Conservation (phyloP, 2,329 filamentous ascomycete species). For the Stromatinia cepivora region DNA sequence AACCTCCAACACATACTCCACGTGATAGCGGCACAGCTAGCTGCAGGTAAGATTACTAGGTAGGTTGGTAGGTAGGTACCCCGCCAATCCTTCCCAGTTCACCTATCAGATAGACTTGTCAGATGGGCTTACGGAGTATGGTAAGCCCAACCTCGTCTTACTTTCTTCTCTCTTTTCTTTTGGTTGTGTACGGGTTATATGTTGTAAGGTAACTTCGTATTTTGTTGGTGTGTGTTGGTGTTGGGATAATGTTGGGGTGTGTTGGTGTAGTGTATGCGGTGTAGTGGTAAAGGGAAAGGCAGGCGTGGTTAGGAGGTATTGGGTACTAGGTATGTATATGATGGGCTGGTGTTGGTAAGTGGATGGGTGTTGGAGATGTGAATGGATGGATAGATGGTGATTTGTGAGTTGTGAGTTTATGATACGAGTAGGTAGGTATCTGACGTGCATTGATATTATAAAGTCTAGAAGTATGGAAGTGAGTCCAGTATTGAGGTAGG, state of each 20-base stretch:
- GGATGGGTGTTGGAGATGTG: not conserved
- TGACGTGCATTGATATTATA: no score
- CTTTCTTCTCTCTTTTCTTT: no score
- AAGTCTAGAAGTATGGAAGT: no score
- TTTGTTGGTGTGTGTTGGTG: not conserved
- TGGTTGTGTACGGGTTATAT: no score
- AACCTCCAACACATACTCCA: not conserved
- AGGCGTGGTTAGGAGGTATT: not conserved
- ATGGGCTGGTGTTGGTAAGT: not conserved
- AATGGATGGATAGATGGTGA: no score
- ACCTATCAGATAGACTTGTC: not conserved
- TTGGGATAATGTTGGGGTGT: not conserved
- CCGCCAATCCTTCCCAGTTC: slow-evolving; percentile 5
- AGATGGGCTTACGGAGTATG: no score
- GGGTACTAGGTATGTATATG: not conserved
- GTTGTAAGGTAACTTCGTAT: not conserved
- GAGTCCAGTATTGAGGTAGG: not conserved
- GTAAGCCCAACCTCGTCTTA: slow-evolving; percentile 15
- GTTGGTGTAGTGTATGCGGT: not conserved
- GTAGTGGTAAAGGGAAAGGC: no score
- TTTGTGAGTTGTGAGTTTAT: no score
- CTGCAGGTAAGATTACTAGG: no score
- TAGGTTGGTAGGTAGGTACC: not conserved
- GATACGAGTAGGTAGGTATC: no score
- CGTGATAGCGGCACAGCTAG: slow-evolving; percentile 4